Evolutionary conservation across 208 protist species (phyloP).

Genomic region (Acanthamoeba sp.): DNA sequence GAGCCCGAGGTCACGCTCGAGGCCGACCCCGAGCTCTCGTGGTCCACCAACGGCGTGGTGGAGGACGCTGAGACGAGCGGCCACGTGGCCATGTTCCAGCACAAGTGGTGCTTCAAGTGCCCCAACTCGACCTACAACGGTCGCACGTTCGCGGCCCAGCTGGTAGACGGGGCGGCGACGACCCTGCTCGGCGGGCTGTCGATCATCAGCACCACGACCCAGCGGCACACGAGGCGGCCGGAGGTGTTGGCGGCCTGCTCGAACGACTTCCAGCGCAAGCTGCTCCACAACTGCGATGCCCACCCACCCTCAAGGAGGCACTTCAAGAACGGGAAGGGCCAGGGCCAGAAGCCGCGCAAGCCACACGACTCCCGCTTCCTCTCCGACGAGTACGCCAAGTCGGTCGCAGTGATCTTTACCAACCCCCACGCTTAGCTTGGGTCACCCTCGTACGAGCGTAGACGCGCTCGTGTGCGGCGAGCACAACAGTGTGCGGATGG

Average conservation of each 20-base stretch:
- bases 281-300: not conserved
- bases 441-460: too few species aligned
- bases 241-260: not conserved
- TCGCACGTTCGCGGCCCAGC: not conserved
- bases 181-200: not conserved
- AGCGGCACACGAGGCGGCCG: not conserved
- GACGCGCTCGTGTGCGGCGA: too few species aligned
- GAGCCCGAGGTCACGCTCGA: too few species aligned
- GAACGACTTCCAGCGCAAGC: not conserved
- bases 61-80: not conserved
- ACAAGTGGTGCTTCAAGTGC: not conserved
- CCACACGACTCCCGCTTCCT: not conserved
- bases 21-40: not conserved
- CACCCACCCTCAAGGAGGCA: not conserved
- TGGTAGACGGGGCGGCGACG: not conserved
- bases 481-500: too few species aligned
- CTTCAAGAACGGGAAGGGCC: not conserved
- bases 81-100: not conserved
- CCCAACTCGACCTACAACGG: not conserved
- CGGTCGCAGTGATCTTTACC: not conserved
- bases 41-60: not conserved
- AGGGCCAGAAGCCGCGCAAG: not conserved
- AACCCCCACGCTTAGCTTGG: too few species aligned
- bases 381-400: not conserved
- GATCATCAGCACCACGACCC: not conserved